A percentile compares a stretch with the other conserved stretches of the same genome.
Evolutionary conservation across 129 eudicot genomes (phyloP).

Genomic region (Tagetes patula): DNA sequence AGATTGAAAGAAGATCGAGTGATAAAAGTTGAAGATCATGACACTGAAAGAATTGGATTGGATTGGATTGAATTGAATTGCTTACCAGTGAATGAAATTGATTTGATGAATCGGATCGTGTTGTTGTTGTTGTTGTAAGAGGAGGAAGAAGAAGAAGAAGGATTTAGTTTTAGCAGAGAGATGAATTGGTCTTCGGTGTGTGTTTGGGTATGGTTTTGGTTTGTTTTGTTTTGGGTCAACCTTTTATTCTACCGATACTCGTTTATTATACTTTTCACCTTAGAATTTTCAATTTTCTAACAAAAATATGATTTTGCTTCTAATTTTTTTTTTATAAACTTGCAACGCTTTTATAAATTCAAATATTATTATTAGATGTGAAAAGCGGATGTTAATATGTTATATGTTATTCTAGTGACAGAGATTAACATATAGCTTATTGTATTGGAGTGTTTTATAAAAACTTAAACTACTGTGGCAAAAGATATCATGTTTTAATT

Average conservation of each 20-base stretch:
- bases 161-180: slow-evolving; percentile 16
- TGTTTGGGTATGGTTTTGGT: slow-evolving; percentile 30
- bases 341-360: too few species aligned
- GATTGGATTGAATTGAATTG: slow-evolving; percentile 9
- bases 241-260: not conserved
- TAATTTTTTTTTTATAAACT: too few species aligned
- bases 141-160: not conserved
- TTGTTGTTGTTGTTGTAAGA: not conserved
- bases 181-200: slow-evolving; percentile 18
- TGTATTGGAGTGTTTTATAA: too few species aligned
- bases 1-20: slow-evolving; percentile 18
- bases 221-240: slow-evolving; percentile 8
- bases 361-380: too few species aligned
- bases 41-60: slow-evolving; percentile 3
- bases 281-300: too few species aligned
- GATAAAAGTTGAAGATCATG: not conserved
- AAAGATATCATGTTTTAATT: too few species aligned
- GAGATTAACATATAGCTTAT: too few species aligned
- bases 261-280: not conserved
- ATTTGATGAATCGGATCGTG: not conserved
- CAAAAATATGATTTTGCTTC: too few species aligned
- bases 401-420: too few species aligned
- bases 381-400: not conserved
- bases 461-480: too few species aligned
- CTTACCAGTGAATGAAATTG: slow-evolving; percentile 25